Conservation (phyloP, 1,284 basidiomycete genomes). For the Gymnopus androsaceus region DNA sequence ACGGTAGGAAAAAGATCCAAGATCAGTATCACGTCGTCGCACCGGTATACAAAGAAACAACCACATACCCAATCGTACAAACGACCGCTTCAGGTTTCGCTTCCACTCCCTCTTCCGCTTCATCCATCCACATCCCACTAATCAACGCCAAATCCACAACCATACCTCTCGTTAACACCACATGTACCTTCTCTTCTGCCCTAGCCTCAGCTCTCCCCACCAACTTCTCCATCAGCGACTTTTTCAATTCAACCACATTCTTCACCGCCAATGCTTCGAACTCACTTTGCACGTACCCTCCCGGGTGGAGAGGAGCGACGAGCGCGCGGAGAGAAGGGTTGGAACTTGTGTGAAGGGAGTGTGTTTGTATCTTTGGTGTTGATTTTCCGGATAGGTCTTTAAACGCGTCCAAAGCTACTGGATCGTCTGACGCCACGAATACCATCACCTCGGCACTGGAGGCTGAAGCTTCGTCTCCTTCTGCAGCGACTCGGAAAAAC, state of each 20-base stretch:
- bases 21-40: background rate
- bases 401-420: conserved; percentile 45
- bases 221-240: no score
- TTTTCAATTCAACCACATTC: no score
- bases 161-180: conserved; percentile 57
- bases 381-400: conserved; percentile 35
- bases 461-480: background rate
- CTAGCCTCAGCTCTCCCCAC: background rate
- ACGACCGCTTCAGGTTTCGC: conserved; percentile 49
- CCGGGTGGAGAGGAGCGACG: conserved; percentile 41
- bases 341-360: no score
- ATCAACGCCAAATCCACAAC: conserved; percentile 67
- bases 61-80: conserved; percentile 58
- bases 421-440: conserved; percentile 65
- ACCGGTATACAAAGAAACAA: background rate
- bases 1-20: background rate
- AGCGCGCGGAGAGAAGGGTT: conserved; percentile 44
- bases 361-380: no score
- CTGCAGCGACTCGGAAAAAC: conserved; percentile 20
- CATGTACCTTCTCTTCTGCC: conserved; percentile 38
- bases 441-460: conserved; percentile 35
- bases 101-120: conserved; percentile 25
- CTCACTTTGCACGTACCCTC: conserved; percentile 55
- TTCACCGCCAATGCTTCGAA: conserved; percentile 40
- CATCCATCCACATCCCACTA: conserved; percentile 58